Conservation (phyloP, 2,329 filamentous ascomycete species). For the Zasmidium angulare region DNA sequence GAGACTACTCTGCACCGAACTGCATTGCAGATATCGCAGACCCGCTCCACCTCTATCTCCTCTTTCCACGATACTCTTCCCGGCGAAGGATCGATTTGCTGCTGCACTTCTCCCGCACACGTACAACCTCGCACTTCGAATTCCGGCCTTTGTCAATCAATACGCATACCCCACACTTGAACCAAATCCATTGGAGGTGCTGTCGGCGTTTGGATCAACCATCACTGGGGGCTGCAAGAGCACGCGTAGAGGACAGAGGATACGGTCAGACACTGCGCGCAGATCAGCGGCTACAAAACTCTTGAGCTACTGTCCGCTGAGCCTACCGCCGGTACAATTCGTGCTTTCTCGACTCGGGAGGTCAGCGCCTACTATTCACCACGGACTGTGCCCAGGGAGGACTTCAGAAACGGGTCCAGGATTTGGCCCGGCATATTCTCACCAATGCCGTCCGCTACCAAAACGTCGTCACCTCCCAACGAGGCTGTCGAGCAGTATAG, state of each 20-base stretch:
- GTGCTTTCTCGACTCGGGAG: neutral
- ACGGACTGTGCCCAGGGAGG: neutral
- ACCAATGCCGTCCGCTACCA: conserved; percentile 2
- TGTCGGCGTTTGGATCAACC: neutral
- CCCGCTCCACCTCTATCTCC: neutral
- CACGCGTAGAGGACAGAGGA: neutral
- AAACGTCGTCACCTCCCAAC: conserved; percentile 21
- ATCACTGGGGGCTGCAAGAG: no score
- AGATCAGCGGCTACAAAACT: neutral
- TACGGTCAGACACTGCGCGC: no score
- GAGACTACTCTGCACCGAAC: neutral
- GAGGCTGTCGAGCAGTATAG: conserved; percentile 33
- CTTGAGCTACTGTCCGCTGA: neutral
- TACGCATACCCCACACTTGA: no score
- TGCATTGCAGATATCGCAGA: neutral
- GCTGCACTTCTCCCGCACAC: no score
- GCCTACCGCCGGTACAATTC: neutral
- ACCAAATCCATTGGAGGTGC: neutral
- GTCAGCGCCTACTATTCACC: neutral
- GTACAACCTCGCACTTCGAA: no score
- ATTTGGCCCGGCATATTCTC: no score
- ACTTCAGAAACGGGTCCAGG: no score
- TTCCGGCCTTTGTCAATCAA: no score
- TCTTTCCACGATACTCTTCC: neutral
- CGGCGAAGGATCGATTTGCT: neutral